Conservation (phyloP, 1,284 basidiomycete species). For the Boletus mariae region DNA sequence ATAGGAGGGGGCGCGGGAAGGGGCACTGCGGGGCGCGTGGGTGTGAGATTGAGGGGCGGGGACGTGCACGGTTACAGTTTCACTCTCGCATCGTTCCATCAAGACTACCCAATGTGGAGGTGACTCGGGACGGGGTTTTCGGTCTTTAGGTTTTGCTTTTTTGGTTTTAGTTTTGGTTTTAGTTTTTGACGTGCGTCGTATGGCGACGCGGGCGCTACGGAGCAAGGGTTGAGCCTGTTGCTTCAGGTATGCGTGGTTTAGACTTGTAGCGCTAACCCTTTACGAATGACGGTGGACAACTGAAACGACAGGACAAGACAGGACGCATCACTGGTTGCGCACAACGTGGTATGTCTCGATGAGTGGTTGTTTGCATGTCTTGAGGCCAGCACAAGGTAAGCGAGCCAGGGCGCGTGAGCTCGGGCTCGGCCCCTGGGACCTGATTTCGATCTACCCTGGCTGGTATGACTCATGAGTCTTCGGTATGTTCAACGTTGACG, state of each 20-base stretch:
- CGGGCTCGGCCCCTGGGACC: not conserved
- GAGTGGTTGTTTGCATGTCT: not conserved
- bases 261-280: no score
- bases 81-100: not conserved
- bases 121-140: not conserved
- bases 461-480: not conserved
- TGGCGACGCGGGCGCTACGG: no score
- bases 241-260: no score
- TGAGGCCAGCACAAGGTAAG: not conserved
- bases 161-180: not conserved
- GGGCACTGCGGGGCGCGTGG: not conserved
- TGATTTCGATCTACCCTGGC: not conserved
- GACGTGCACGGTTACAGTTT: not conserved
- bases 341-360: not conserved
- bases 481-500: not conserved
- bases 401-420: not conserved
- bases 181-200: no score
- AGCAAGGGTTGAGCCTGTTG: no score
- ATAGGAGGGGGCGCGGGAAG: not conserved
- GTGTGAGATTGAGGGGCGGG: no score
- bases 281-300: no score
- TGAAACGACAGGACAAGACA: not conserved
- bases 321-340: not conserved
- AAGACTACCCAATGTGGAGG: no score
- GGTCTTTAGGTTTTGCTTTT: not conserved